Evolutionary conservation across 1,139 yeast species (phyloP), one percentile per base, ranked within the genome.

Genomic region (Starmera stellimalicola): DNA sequence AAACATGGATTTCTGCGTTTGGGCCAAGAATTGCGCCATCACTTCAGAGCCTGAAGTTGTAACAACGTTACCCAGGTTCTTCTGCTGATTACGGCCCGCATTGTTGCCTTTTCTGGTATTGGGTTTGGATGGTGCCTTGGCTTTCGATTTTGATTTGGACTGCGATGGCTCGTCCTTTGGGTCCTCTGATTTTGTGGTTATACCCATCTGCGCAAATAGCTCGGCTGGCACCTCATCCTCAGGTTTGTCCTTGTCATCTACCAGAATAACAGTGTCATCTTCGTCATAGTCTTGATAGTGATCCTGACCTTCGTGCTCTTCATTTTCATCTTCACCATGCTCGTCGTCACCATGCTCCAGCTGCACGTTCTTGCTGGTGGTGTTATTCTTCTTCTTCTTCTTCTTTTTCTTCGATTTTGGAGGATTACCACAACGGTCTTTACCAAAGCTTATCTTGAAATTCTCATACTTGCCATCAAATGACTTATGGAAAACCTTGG

Each of bases 341-440:
- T 23, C 14, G 14, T 23, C 5, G 9, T 23, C 14, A 23, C 14
- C 14, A 12, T 6, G 6, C 28, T 26, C 16, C 22, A n/a, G 27
- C 27, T 9, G 26, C 30, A 4, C 33, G 37, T 11, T 37, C 34
- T 16, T 20, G 35, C 16, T 34, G 38, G 16, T 35, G 18, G 25
- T 7, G 31, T 30, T 16, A 30, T 40, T 16, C 34, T 39, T 42
- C 40, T 36, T 34, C 37, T 43, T 39, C 42, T 42, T 55, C 46
- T 38, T 50, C 44, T 35, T 51, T 35, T 51, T 55, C 31, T 55
- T 57, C 6, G 47, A 44, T 41, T 70, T 69, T 39, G 87, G 87
- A 42, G 79, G 70, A 52, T 81, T 82, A 30, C 91, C 94, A 60
- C 94, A 82, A 54, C 94, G 68, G 57, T 81, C 93, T 52, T 81